A percentile compares a stretch with the other conserved stretches of the same genome.
Evolutionary conservation across 1,284 basidiomycete genomes (phyloP).

Genomic region (Cutaneotrichosporon dermatis): DNA sequence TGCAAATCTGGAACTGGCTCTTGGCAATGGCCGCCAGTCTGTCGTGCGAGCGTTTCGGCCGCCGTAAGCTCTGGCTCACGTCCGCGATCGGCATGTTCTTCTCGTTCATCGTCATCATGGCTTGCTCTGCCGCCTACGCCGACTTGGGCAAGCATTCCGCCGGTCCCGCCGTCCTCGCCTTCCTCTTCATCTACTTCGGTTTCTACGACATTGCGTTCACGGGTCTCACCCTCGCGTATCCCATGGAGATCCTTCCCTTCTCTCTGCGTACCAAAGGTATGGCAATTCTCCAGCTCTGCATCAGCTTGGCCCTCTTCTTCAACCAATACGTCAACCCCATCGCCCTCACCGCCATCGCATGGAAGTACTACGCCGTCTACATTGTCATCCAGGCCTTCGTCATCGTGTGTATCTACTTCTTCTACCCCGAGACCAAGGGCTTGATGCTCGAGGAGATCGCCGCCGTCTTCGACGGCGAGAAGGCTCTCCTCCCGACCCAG

Average conservation of each 20-base stretch:
- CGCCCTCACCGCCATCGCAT: constrained; percentile 24
- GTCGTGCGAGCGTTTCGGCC: constrained; percentile 22
- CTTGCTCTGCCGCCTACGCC: constrained; percentile 19
- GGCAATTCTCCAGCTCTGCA: constrained; percentile 6
- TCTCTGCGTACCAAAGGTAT: constrained; percentile 16
- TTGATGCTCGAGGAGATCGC: constrained; percentile 26
- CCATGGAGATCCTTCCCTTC: constrained; percentile 25
- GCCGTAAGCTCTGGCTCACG: constrained; percentile 25
- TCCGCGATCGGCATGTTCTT: constrained; percentile 20
- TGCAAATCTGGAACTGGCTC: constrained; percentile 24
- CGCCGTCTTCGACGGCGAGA: constrained; percentile 21
- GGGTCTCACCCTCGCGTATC: constrained; percentile 16
- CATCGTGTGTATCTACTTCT: constrained; percentile 17
- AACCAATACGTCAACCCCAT: constrained; percentile 26
- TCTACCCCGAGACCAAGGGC: constrained; percentile 30
- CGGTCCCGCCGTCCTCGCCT: constrained; percentile 22
- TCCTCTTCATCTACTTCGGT: constrained; percentile 26
- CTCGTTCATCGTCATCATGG: constrained; percentile 19
- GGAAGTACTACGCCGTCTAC: constrained; percentile 39
- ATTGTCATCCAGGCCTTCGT: constrained; percentile 18
- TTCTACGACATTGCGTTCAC: constrained; percentile 14
- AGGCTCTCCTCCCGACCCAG: background rate
- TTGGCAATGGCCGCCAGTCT: constrained; percentile 17
- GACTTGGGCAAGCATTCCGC: constrained; percentile 15
- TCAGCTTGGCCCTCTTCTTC: constrained; percentile 5